phyloP scores from a whole-genome alignment of 495 filamentous ascomycete genomes.

The Penicillium crystallinum region DNA sequence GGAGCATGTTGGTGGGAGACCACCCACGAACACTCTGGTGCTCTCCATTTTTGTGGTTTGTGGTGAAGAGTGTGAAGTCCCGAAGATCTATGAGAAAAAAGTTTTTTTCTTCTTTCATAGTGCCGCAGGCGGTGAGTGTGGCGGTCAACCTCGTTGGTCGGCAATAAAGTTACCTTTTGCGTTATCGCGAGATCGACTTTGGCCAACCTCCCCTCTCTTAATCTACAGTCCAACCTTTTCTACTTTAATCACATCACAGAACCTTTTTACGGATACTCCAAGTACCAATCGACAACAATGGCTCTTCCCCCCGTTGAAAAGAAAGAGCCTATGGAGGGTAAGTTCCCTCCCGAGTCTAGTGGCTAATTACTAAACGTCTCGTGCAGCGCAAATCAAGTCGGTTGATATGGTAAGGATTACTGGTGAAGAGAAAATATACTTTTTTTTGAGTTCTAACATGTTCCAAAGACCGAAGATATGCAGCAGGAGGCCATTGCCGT shows the following conservation, averaged over 20 bases:
- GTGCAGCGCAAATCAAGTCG: slow-evolving; percentile 86
- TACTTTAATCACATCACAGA: not conserved
- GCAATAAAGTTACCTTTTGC: slow-evolving; percentile 11
- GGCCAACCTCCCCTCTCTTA: not conserved
- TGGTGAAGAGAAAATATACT: not conserved
- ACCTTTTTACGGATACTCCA: not conserved
- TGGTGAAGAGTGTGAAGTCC: slow-evolving; percentile 18
- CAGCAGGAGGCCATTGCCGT: slow-evolving; percentile 89
- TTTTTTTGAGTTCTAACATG: slow-evolving; percentile 6
- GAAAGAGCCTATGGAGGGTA: slow-evolving; percentile 69
- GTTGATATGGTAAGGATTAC: slow-evolving; percentile 80
- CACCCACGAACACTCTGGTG: slow-evolving; percentile 85
- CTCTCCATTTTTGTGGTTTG: slow-evolving; percentile 37
- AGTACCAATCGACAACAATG: slow-evolving; percentile 28
- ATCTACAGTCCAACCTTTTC: not conserved
- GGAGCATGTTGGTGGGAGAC: slow-evolving; percentile 66
- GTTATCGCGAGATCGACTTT: slow-evolving; percentile 10
- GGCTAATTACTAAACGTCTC: slow-evolving; percentile 25
- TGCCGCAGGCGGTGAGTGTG: slow-evolving; percentile 32
- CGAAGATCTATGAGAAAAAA: slow-evolving; percentile 12
- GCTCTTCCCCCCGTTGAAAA: slow-evolving; percentile 42
- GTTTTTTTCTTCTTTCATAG: slow-evolving; percentile 36
- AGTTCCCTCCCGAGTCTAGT: slow-evolving; percentile 16
- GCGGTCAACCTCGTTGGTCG: slow-evolving; percentile 11
- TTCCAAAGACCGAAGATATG: slow-evolving; percentile 84